Base-by-base conservation (phyloP, 2,329 filamentous ascomycete genomes). In the Boeremia exigua region DNA sequence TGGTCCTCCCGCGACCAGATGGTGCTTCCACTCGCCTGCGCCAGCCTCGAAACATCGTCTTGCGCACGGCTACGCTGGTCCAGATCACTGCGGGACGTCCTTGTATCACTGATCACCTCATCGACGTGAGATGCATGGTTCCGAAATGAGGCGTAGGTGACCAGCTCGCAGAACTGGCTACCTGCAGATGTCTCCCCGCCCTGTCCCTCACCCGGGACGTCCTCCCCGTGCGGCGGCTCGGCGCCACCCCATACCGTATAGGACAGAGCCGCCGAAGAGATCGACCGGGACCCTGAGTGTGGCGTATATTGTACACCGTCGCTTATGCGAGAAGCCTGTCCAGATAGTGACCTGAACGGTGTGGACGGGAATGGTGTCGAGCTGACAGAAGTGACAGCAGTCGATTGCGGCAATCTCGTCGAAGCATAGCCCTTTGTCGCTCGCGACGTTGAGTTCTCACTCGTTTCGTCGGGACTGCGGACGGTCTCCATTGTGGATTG, bases 51-150 rank as follows among this genome's bases (percentile, higher is more conserved):
- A 52, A 46, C 44, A 40, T 55, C 47, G 37, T 52, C 61, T 45
- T 25, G 53, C 30, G 37, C 44, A 47, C 40, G 46, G 34, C 39
- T 17, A 29, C 38, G 29, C 43, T 43, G 60, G 47, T 61, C 62
- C 54, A 65, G 51, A 45, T 60, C 57, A 37, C 47, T 53, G 59
- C 61, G 55, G 50, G 56, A 63, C 62, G 56, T 63, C 63, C 46
- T 57, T 52, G 60, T 55, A 36, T 55, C 48, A 62, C 56, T 55
- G 38, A 45, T 58, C 45, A 59, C 48, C 39, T 54, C 56, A 46
- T 37, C 59, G 48, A 57, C 56, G 56, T 51, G 30, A 54, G 63
- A 69, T 59, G 59, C 60, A 56, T 70, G 66, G 61, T 69, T 67
- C 39, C 59, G 56, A 39, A 70, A 51, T 50, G 60, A 68, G 14